Evolutionary conservation across 768 basidiomycete species (phyloP).

Genomic region (Lactifluus piperatus): DNA sequence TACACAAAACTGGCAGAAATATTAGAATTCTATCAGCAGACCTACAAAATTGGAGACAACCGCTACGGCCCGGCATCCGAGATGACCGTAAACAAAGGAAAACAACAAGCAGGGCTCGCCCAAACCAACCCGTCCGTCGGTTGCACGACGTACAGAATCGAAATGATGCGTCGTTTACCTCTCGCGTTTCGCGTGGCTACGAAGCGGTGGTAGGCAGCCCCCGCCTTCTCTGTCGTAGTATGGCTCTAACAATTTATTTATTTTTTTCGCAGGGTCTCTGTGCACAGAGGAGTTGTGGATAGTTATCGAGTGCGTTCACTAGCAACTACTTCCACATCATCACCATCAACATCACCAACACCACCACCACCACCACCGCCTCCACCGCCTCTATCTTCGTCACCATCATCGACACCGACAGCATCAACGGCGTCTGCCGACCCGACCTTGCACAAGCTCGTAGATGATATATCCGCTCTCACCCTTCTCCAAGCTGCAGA

Average conservation of each 20-base stretch:
- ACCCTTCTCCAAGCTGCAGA: slow-evolving; percentile 93
- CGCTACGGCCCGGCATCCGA: no score
- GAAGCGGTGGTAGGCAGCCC: neutral
- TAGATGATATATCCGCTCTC: slow-evolving; percentile 85
- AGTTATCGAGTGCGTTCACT: neutral
- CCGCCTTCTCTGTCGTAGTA: no score
- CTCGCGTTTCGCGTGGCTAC: neutral
- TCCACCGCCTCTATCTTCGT: neutral
- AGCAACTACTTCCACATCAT: slow-evolving; percentile 33
- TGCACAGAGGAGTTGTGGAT: neutral
- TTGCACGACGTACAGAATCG: neutral
- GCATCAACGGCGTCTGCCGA: slow-evolving; percentile 34
- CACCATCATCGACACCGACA: slow-evolving; percentile 29
- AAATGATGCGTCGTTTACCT: neutral
- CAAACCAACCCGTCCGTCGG: no score
- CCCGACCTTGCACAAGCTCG: slow-evolving; percentile 69
- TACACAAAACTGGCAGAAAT: no score
- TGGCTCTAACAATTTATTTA: no score
- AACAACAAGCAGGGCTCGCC: no score
- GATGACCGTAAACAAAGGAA: no score
- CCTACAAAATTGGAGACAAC: no score
- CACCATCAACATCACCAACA: slow-evolving; percentile 31
- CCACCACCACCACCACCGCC: slow-evolving; percentile 33
- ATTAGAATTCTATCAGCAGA: no score
- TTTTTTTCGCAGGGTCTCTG: neutral